A percentile compares a stretch with the other conserved stretches of the same genome.
Conservation (phyloP, 768 basidiomycete species). For the Rhodotorula diobovata region DNA sequence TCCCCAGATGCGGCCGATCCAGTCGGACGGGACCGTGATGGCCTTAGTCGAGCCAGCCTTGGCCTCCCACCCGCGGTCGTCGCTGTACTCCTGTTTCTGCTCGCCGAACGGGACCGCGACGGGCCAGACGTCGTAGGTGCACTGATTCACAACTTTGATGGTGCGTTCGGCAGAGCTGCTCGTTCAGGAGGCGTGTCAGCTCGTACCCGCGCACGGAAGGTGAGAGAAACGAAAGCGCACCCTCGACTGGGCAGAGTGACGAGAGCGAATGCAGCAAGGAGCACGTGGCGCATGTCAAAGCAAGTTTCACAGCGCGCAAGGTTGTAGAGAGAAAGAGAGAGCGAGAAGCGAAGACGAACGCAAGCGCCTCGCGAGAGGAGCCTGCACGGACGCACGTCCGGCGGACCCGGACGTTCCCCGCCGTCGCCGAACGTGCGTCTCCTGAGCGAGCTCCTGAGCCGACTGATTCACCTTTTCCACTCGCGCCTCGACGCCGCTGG, state of each 20-base stretch:
- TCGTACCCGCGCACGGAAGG: background rate
- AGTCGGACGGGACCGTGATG: constrained; percentile 6
- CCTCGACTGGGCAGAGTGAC: background rate
- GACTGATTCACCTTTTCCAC: background rate
- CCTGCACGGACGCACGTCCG: background rate
- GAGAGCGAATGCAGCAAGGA: background rate
- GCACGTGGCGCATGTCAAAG: background rate
- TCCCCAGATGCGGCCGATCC: constrained; percentile 15
- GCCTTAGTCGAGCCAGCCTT: background rate
- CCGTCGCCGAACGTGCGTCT: background rate
- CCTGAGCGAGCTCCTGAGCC: background rate
- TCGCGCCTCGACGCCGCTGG: background rate
- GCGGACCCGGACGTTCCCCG: background rate
- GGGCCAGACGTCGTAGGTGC: constrained; percentile 14
- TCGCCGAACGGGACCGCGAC: constrained; percentile 1
- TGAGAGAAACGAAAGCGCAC: background rate
- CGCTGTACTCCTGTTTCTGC: background rate
- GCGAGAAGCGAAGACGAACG: background rate
- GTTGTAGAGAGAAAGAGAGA: too few relatives aligned
- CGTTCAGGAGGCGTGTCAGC: background rate
- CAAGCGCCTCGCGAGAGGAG: background rate
- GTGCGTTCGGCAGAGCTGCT: constrained; percentile 12
- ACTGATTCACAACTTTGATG: constrained; percentile 8
- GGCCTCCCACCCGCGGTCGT: background rate
- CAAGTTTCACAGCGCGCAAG: background rate